Evolutionary conservation across 805 yeast genomes (phyloP), one percentile per base, ranked within the genome.

Genomic region (Saturnispora besseyi): DNA sequence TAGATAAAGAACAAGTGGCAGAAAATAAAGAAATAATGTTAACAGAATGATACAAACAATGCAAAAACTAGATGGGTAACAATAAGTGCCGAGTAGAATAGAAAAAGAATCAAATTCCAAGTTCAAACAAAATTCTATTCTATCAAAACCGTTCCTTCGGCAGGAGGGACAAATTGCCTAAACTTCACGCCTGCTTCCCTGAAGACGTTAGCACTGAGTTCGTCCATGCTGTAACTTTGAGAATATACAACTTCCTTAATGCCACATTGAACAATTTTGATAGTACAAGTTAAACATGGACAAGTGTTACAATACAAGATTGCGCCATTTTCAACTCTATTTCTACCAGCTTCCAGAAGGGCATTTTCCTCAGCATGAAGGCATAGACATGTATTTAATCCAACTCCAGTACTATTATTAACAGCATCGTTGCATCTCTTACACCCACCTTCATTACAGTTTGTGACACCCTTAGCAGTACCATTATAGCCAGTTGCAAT

Each of bases 291-390:
- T 52, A 93, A 71, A 63, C 99, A 93, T 0, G 99, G 99, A 60
- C 99, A 87, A 0, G 99, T 93, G 64, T 93, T 93, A 68, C 99
- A 93, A 63, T 93, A 93, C 51, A 89, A 66, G 0, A 79, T 81
- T 8, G 87, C 81, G 38, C 71, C 66, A 10, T 66, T 67, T 0
- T 86, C 86, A 10, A 87, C 76, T 50, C 98, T 71, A 56, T 86
- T 96, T 55, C 97, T 74, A 1, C 99, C 99, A 7, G 96, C 87
- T 64, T 93, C 99, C 46, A 93, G 66, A 37, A 93, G 70, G 0
- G 99, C 98, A 64, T 93, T 93, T 59, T 93, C 99, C 64, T 93
- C 99, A 0, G 98, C 99, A 64, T 93, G 99, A 32, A 93, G 67
- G 64, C 99, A 93, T 45, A 93, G 67, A 64, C 99, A 93, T 0